Conservation (phyloP, 1,284 basidiomycete genomes). For the Tetrapyrgos nigripes region DNA sequence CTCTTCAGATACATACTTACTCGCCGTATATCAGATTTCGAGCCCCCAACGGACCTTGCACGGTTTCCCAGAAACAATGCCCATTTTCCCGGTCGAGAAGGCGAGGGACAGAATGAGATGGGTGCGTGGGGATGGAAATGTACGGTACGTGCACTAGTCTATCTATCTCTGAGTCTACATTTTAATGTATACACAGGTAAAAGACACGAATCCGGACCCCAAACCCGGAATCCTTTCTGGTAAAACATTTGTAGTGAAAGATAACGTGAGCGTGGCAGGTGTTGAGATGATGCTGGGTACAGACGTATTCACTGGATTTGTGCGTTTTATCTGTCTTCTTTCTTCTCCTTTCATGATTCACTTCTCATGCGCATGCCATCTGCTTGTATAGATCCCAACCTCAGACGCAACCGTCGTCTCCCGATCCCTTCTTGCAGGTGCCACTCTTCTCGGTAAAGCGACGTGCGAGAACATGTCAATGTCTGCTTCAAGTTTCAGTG, state of each 20-base stretch:
- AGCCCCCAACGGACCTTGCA: conserved; percentile 3
- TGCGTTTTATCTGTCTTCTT: not conserved
- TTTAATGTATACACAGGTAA: not conserved
- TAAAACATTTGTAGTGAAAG: conserved; percentile 6
- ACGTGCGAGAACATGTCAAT: conserved; percentile 19
- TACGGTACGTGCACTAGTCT: not conserved
- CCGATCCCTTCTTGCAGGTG: conserved; percentile 16
- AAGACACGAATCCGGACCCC: conserved; percentile 5
- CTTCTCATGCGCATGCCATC: not conserved
- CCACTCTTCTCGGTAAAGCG: conserved; percentile 12
- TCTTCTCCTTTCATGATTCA: not conserved
- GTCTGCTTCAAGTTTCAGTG: conserved; percentile 13
- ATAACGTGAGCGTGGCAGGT: conserved; percentile 12
- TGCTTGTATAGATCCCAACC: conserved; percentile 7
- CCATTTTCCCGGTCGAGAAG: conserved; percentile 1
- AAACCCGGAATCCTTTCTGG: conserved; percentile 4
- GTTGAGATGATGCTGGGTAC: conserved; percentile 15
- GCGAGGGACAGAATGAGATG: conserved; percentile 7
- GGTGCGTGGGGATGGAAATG: conserved; percentile 15
- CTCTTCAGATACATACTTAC: not conserved
- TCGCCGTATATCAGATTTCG: conserved; percentile 8
- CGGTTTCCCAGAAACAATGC: conserved; percentile 12
- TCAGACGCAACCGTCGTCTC: conserved; percentile 17
- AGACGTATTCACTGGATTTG: conserved; percentile 11
- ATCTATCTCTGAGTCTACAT: not conserved